Percentiles rank a stretch among this genome's conserved stretches.
Conservation (phyloP, 2,329 filamentous ascomycete species). For the Scedosporium dehoogii region DNA sequence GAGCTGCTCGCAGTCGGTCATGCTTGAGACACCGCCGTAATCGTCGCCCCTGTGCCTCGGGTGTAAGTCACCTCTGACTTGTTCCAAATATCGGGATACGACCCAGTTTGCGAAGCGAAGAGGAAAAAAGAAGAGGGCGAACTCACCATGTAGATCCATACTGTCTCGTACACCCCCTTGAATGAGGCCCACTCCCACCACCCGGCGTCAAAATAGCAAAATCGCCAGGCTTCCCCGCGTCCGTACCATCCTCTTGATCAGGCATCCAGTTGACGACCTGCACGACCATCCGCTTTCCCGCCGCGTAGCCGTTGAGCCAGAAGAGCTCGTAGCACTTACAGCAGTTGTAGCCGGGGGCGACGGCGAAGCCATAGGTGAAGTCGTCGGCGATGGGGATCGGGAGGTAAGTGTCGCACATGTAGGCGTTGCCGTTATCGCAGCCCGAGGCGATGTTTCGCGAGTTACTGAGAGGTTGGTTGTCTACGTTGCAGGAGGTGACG, state of each 20-base stretch:
- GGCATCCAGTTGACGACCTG: slow-evolving; percentile 8
- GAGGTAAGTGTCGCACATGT: slow-evolving; percentile 13
- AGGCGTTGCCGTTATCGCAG: slow-evolving; percentile 3
- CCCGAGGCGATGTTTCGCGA: background rate
- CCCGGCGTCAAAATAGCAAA: slow-evolving; percentile 13
- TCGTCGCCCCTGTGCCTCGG: background rate
- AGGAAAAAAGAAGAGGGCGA: background rate
- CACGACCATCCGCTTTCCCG: slow-evolving; percentile 10
- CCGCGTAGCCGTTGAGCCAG: slow-evolving; percentile 12
- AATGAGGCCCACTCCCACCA: slow-evolving; percentile 11
- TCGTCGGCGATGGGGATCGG: slow-evolving; percentile 13
- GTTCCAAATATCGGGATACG: background rate
- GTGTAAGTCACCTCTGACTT: background rate
- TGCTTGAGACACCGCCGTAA: slow-evolving; percentile 1
- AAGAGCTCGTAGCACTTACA: slow-evolving; percentile 15
- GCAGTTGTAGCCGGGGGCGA: slow-evolving; percentile 14
- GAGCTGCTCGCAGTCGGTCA: background rate
- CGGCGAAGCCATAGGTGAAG: slow-evolving; percentile 14
- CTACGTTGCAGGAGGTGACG: background rate
- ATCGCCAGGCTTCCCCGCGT: slow-evolving; percentile 8
- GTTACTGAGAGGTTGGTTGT: slow-evolving; percentile 1
- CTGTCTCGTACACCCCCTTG: slow-evolving; percentile 10
- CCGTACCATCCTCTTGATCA: slow-evolving; percentile 12
- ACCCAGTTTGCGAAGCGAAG: background rate
- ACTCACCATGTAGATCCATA: slow-evolving; percentile 13